Evolutionary conservation across 2,329 filamentous ascomycete genomes (phyloP), one percentile per base, ranked within the genome.

Genomic region (Podosphaera leucotricha): DNA sequence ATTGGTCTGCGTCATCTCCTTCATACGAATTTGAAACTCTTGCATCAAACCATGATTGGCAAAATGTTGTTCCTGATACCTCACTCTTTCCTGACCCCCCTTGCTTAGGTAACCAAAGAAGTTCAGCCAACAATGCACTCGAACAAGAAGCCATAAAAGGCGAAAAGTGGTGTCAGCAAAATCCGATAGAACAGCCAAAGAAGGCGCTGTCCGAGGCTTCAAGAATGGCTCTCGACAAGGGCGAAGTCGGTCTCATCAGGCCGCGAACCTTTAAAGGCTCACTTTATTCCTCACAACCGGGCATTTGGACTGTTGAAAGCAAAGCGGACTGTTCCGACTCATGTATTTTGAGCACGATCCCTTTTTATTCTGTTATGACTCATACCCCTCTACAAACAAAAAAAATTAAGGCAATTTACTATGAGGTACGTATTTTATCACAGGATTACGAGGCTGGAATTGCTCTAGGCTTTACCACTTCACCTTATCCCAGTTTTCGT

Each of bases 401-500:
- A 49, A 46, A 50, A 1, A 64, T 64, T 36, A 75, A 72, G 38
- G 67, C 63, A 0, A 68, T 78, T 43, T 87, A 86, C 65, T 87
- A 77, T 57, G 80, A 87, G 55, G 65, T 85, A 8, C 65, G 65
- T 43, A 63, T 83, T 26, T 60, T 63, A 2, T 53, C 57, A 16
- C 61, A 68, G 44, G 55, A 52, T 45, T 43, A 48, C 18, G 66
- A 69, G 46, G 60, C 67, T 43, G 62, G 60, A 35, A 62, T 86
- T 1, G 78, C 75, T 0, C 56, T 87, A 8, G 82, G 82, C 8
- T 84, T 75, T 57, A 63, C 70, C 0, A 80, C 80, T 1, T 70
- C 78, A 41, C 82, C 82, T 6, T 87, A 85, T 55, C 82, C 82
- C 6, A 66, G 69, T 0, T 87, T 83, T 63, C 70, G 82, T 6